Base-by-base conservation (phyloP, 306 rosid species). In the Erythrophleum fordii region DNA sequence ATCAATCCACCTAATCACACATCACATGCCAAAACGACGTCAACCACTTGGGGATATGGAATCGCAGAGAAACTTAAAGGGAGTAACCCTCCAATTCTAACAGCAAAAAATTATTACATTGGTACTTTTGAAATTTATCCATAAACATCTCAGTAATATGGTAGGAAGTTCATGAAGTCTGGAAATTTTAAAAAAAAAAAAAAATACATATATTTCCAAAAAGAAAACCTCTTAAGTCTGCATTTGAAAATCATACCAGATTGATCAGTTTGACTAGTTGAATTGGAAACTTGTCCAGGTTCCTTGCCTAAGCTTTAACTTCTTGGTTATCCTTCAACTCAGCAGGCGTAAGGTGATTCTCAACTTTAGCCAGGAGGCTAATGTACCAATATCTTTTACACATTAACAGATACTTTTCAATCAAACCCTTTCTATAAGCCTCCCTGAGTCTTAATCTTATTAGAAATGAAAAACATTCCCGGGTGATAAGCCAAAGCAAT, bases 401-500 rank as follows among this genome's bases (percentile, higher is more conserved):
- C 92, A 89, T 87, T 71, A 92, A 69, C 16, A 94, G 94, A 81
- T 94, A 96, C 59, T 90, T 92, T 73, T 83, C 87, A 46, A 91
- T 71, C 85, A 92, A 60, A 44, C 92, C 93, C 81, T 89, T 92
- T 84, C 86, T 87, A 73, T 88, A 91, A 78, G 97, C 94, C 81
- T 92, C 97, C 79, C 96, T 86, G 95, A 45, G 93, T 94, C 81
- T 89, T 90, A 62, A 90, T 87, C 87, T 92, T 94, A 82, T 92
- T 90, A 4, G 94, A 94, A 62, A 88, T 69, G 81, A 92, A 94
- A 84, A 94, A 92, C 56, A 94, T 92, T 53, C 94, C 94, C 3
- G 97, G 98, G 78, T 94, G 94, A 85, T 90, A 93, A 75, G 71
- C 89, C 89, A 94, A 69, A 48, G 94, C 97, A 87, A 83, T 92